Base-by-base conservation (phyloP, 805 yeast species). In the Kuraishia borneana region DNA sequence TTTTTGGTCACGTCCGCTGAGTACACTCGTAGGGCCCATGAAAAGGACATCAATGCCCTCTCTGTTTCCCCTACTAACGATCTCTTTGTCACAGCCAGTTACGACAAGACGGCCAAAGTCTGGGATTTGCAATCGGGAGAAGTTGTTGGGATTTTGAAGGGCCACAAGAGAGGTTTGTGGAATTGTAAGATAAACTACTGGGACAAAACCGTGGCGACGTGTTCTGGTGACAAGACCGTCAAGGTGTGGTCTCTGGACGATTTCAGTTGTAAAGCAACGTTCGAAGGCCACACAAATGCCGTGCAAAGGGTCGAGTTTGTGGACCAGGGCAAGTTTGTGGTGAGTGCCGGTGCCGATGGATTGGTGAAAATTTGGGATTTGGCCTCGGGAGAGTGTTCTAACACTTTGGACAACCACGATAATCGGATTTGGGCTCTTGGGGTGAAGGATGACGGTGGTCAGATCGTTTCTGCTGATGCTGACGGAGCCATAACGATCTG, bases 151-250 rank as follows among this genome's bases (percentile, higher is more conserved):
- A 66, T 89, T 6, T 61, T 92, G 41, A 75, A 76, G 40, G 96
- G 96, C 13, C 99, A 92, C 56, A 82, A 78, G 52, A 73, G 99
- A 48, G 97, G 97, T 9, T 70, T 92, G 30, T 92, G 97, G 95
- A 94, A 84, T 50, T 76, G 87, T 21, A 68, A 70, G 41, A 92
- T 92, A 53, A 83, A 85, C 47, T 75, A 74, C 25, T 82, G 67
- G 54, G 96, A 85, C 47, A 78, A 83, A 54, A 54, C 78, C 1
- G 42, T 92, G 14, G 79, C 74, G 18, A 88, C 96, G 1, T 77
- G 81, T n/a, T 76, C 94, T 22, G 96, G 97, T 42, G 99, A 89
- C 55, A 85, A 84, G 51, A 81, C 96, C 0, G 69, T 82, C 38
- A 82, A 84, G 48, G 67, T 87, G 29, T 92, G 99, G 99, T 81